A percentile compares a stretch with the other conserved stretches of the same genome.
phyloP scores from a whole-genome alignment of 805 yeast species.

The Schwanniomyces sp. region DNA sequence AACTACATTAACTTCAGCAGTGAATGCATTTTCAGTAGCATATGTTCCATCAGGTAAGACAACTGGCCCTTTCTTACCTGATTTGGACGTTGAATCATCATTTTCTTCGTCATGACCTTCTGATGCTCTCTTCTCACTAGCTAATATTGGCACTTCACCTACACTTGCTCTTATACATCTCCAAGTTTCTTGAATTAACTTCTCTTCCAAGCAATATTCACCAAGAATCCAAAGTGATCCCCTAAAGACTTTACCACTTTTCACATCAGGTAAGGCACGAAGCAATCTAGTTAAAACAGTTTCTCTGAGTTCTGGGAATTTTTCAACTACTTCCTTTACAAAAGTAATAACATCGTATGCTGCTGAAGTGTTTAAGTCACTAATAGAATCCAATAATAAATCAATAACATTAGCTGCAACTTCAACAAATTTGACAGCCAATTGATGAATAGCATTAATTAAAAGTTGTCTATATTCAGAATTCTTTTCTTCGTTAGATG shows the following conservation, averaged over 20 bases:
- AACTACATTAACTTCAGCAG: conserved; percentile 38
- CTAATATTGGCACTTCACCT: conserved; percentile 89
- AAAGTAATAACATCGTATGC: conserved; percentile 90
- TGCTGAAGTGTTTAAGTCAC: conserved; percentile 79
- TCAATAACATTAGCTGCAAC: conserved; percentile 92
- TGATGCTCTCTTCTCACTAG: conserved; percentile 48
- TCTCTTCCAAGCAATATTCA: conserved; percentile 76
- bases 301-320: conserved; percentile 76
- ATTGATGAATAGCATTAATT: conserved; percentile 82
- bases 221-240: conserved; percentile 96
- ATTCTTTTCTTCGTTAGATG: conserved; percentile 73
- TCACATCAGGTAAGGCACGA: conserved; percentile 60
- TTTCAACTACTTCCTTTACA: conserved; percentile 91
- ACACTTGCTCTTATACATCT: conserved; percentile 74
- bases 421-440: conserved; percentile 85
- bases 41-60: conserved; percentile 98
- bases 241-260: conserved; percentile 87
- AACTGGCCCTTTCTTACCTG: conserved; percentile 59
- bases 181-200: conserved; percentile 83
- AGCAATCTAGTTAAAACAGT: conserved; percentile 65
- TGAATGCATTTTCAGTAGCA: conserved; percentile 88
- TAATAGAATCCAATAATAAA: conserved; percentile 78
- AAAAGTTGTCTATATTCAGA: conserved; percentile 85
- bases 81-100: conserved; percentile 23
- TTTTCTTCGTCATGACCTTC: conserved; percentile 27